Percentiles rank a stretch among this genome's conserved stretches.
phyloP scores from a whole-genome alignment of 306 rosid species.

The Sophora flavescens region DNA sequence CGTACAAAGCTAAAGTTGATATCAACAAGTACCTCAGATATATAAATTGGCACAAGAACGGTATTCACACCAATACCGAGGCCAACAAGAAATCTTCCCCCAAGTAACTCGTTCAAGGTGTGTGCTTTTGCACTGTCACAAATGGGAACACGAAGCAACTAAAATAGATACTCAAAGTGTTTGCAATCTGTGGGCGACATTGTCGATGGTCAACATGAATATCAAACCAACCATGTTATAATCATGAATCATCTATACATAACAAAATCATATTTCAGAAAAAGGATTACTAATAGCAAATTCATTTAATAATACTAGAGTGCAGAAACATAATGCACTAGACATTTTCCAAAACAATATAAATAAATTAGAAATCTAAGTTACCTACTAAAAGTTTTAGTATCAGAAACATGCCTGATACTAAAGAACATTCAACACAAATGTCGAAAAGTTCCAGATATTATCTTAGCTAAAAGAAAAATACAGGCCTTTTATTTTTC shows the following conservation, averaged over 20 bases:
- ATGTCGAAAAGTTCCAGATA: not conserved
- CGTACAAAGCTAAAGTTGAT: constrained; percentile 27
- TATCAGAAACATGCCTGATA: constrained; percentile 14
- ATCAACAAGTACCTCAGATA: constrained; percentile 73
- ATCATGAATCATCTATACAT: constrained; percentile 19
- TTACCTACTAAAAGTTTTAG: not conserved
- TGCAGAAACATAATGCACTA: constrained; percentile 1
- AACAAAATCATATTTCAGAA: constrained; percentile 20
- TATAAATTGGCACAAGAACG: constrained; percentile 87
- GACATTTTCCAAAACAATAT: not conserved
- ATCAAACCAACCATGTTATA: constrained; percentile 11
- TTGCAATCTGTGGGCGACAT: constrained; percentile 26
- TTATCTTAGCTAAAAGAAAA: constrained; percentile 3
- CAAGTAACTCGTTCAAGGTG: constrained; percentile 76
- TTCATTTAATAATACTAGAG: not conserved
- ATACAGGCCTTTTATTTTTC: constrained; percentile 4
- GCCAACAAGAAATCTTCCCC: constrained; percentile 96
- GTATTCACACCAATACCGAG: constrained; percentile 93
- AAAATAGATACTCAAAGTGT: constrained; percentile 3
- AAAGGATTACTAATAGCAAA: not conserved
- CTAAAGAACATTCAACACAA: constrained; percentile 21
- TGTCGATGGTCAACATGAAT: constrained; percentile 28
- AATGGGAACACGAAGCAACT: constrained; percentile 33
- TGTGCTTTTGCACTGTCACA: constrained; percentile 81
- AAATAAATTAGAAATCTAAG: not conserved